Evolutionary conservation across 2,329 filamentous ascomycete genomes (phyloP), one percentile per base, ranked within the genome.

Genomic region (Sarocladium brachiariae): DNA sequence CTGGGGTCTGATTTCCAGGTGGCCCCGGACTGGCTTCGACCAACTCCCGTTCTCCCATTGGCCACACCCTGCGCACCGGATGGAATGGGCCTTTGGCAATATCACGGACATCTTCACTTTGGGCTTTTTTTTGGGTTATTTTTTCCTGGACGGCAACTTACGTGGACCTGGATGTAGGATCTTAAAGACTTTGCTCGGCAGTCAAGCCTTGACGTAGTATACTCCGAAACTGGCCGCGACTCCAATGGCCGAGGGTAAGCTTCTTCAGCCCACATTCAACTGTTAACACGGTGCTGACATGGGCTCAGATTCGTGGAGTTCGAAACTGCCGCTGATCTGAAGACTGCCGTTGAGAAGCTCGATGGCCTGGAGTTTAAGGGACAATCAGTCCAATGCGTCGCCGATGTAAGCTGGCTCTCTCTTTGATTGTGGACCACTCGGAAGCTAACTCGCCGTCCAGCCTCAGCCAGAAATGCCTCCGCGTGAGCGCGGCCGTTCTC

Each of bases 171-270:
- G 78, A 75, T 84, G 74, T 90, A 99, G 93, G 93, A 99, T 72
- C 84, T 99, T 50, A 99, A 99, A 87, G 93, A 99, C 70, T 99
- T 99, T 73, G 93, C 93, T 56, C 90, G 93, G 67, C 89, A 95
- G 70, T 95, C 92, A 69, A 90, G 90, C 70, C 81, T 96, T 70
- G 93, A 97, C 69, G 93, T 99, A 58, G 93, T 99, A 63, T 99
- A 96, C 70, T 96, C 91, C 58, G 93, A 99, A 74, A 95, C 95
- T 54, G 86, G 85, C 61, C 90, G 92, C 63, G 91, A 95, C 66
- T 87, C 86, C 58, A 89, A 95, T 67, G 89, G 90, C 58, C 89
- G 87, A 81, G 92, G 92, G 90, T 96, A 71, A 71, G 86, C 30
- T 23, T 38, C 10, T 30, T 37, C 7, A 2, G 2, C 13, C 25